phyloP scores from a whole-genome alignment of 2,329 filamentous ascomycete genomes.

The Claviceps maximensis region DNA sequence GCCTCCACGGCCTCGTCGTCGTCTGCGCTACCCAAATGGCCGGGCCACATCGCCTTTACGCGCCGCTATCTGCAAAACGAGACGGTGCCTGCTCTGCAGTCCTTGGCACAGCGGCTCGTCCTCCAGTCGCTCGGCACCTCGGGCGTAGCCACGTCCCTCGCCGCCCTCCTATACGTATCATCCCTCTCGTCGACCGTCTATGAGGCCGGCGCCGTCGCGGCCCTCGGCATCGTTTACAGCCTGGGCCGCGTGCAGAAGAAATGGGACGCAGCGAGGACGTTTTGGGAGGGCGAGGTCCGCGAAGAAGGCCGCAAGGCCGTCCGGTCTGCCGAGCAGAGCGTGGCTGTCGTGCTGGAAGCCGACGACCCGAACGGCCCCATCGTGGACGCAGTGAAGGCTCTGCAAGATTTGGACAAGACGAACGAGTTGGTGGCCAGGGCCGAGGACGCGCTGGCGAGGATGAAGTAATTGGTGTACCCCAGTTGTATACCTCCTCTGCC shows the following conservation, averaged over 20 bases:
- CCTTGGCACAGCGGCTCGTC: conserved; percentile 60
- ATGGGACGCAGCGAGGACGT: conserved; percentile 46
- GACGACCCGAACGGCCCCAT: conserved; percentile 8
- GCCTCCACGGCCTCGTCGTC: conserved; percentile 10
- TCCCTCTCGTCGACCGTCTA: conserved; percentile 40
- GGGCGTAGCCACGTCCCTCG: conserved; percentile 42
- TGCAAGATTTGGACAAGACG: conserved; percentile 26
- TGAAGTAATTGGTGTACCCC: conserved; percentile 34
- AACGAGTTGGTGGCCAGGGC: conserved; percentile 35
- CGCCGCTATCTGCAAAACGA: conserved; percentile 53
- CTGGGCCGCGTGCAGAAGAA: conserved; percentile 45
- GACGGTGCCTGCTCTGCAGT: conserved; percentile 58
- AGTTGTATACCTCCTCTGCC: too few species aligned
- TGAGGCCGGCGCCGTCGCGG: conserved; percentile 48
- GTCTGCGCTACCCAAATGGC: conserved; percentile 44
- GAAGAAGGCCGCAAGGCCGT: conserved; percentile 54
- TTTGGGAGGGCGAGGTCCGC: conserved; percentile 54
- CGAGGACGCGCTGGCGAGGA: conserved; percentile 31
- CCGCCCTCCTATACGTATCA: conserved; percentile 43
- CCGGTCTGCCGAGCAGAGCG: conserved; percentile 38
- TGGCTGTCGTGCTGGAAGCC: conserved; percentile 32
- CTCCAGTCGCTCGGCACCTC: conserved; percentile 64
- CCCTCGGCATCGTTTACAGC: conserved; percentile 47
- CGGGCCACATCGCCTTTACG: conserved; percentile 57
- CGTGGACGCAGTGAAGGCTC: too few species aligned